Base-by-base conservation (phyloP, 352 stramenopile genomes). In the Phytopythium vexans region DNA sequence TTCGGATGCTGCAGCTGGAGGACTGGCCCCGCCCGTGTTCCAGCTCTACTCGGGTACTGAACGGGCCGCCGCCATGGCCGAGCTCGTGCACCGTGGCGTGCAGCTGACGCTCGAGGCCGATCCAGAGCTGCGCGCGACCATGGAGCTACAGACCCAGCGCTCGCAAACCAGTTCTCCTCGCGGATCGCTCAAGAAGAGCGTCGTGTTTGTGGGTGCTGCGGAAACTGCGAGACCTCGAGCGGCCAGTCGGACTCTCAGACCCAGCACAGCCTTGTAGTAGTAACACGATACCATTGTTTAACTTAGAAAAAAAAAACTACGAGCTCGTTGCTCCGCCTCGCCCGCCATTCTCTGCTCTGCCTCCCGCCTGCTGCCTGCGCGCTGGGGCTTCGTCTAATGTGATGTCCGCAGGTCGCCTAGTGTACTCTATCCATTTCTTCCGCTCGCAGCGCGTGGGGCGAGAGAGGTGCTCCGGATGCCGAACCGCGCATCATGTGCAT, bases 341-440 rank as follows among this genome's bases (percentile, higher is more conserved):
- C 21, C 21, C 21, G 21, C 21, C 21, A 2, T 2, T 27, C 21
- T 27, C 21, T 27, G 21, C 21, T 27, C 21, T 27, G 21, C 21
- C 21, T 27, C 21, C 21, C 21, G 21, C 21, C 21, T 27, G 21
- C 21, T 27, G 21, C 21, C 21, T 27, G 21, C 21, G 21, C 21
- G 21, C 21, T 27, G 21, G 21, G 2, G 21, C 21, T 27, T 27
- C 21, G 21, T 27, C 21, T 27, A 27, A 27, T 27, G 21, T 27
- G 21, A 27, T 27, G 21, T 27, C 21, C 21, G 21, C 21, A 27
- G 21, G 21, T 27, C 21, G 59, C 50, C 52, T 58, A 61, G 49
- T 62, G 56, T 71, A 84, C 66, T 82, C 80, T 69, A 77, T 86
- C 64, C 75, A 91, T 91, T 34, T 72, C 57, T 58, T 90, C 77